phyloP scores from a whole-genome alignment of 768 basidiomycete species.

The Amanita subjunquillea region DNA sequence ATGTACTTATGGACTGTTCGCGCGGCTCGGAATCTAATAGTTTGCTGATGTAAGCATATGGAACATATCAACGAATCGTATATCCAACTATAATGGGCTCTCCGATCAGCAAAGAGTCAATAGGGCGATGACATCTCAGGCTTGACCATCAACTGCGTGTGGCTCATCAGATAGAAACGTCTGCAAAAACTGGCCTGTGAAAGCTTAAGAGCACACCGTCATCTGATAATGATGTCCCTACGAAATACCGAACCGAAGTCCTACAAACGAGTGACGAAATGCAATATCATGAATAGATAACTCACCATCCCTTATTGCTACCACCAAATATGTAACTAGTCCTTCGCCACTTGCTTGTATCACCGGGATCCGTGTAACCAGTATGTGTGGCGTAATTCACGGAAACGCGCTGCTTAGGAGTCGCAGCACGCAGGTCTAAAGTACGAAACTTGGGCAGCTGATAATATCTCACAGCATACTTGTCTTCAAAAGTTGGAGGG shows the following conservation, averaged over 20 bases:
- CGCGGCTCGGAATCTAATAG: too few relatives aligned
- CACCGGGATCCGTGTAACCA: slow-evolving; percentile 30
- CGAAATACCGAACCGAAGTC: slow-evolving; percentile 26
- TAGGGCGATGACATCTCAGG: too few relatives aligned
- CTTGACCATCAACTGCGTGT: too few relatives aligned
- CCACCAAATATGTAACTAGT: slow-evolving; percentile 49
- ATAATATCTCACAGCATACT: slow-evolving; percentile 23
- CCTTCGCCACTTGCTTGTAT: slow-evolving; percentile 24
- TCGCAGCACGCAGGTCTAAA: slow-evolving; percentile 31
- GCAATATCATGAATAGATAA: neutral
- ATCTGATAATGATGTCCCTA: slow-evolving; percentile 30
- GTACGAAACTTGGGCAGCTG: slow-evolving; percentile 26
- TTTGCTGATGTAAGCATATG: too few relatives aligned
- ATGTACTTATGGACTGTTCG: too few relatives aligned
- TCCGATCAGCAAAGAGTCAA: too few relatives aligned
- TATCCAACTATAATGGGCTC: too few relatives aligned
- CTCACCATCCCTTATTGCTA: slow-evolving; percentile 34
- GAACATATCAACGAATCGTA: too few relatives aligned
- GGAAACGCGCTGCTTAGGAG: slow-evolving; percentile 29
- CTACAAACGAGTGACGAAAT: slow-evolving; percentile 12
- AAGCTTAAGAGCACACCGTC: slow-evolving; percentile 46
- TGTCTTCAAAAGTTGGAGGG: slow-evolving; percentile 29
- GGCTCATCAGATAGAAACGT: slow-evolving; percentile 13
- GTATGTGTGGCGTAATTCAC: slow-evolving; percentile 42
- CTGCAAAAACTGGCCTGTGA: slow-evolving; percentile 43